Conservation (phyloP, 2,329 filamentous ascomycete species). For the Fusarium equiseti region DNA sequence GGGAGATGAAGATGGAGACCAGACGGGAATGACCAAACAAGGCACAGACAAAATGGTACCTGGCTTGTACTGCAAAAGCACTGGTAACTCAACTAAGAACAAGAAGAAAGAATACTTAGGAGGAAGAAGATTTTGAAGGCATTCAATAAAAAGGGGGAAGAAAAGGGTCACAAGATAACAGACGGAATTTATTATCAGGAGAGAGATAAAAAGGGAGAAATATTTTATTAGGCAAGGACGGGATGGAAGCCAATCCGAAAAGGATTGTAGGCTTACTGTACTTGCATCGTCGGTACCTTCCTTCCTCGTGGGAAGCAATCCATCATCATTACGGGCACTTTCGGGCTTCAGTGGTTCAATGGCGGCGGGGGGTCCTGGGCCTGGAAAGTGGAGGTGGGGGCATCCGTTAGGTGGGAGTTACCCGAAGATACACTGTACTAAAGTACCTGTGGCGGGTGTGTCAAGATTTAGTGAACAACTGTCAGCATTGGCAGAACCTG, state of each 20-base stretch:
- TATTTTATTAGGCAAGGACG: conserved; percentile 8
- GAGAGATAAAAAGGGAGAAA: conserved; percentile 24
- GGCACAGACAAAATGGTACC: conserved; percentile 1
- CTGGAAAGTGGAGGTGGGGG: conserved; percentile 4
- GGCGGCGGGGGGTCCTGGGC: conserved; percentile 16
- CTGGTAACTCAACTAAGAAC: background rate
- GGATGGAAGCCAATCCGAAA: conserved; percentile 14
- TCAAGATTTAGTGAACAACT: conserved; percentile 39
- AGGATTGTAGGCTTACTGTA: conserved; percentile 31
- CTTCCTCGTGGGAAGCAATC: background rate
- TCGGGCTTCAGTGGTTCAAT: conserved; percentile 28
- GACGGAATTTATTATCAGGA: background rate
- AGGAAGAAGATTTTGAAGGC: background rate
- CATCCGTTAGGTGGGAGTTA: background rate
- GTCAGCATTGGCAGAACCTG: conserved; percentile 39
- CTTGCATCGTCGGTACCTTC: conserved; percentile 20
- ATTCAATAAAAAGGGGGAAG: conserved; percentile 15
- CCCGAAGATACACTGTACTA: conserved; percentile 8
- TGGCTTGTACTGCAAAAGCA: background rate
- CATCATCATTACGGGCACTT: conserved; percentile 18
- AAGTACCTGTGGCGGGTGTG: conserved; percentile 28
- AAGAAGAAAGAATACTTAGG: conserved; percentile 1
- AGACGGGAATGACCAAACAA: conserved; percentile 15
- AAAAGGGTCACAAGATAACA: conserved; percentile 1
- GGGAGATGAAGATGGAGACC: conserved; percentile 34